phyloP scores from a whole-genome alignment of 176 grass and related monocot genomes.

The Rhynchospora tenuis region DNA sequence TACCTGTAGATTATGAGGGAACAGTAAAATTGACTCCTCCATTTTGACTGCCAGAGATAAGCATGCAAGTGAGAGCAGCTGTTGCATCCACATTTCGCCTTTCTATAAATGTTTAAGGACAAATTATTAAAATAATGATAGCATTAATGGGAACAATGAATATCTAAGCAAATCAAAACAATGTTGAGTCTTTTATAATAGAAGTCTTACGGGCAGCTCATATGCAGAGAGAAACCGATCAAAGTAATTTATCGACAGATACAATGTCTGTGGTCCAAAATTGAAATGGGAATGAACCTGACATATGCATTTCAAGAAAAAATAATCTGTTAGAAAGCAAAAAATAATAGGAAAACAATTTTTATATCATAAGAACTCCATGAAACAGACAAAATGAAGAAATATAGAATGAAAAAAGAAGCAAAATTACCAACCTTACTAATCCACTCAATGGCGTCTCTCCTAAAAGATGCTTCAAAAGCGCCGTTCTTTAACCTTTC shows the following conservation, averaged over 20 bases:
- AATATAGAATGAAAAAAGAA: not conserved
- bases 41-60: slow-evolving; percentile 80
- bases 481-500: slow-evolving; percentile 41
- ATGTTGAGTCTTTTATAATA: slow-evolving; percentile 20
- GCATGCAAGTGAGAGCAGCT: slow-evolving; percentile 67
- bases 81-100: slow-evolving; percentile 60
- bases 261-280: slow-evolving; percentile 76
- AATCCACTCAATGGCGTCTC: slow-evolving; percentile 82
- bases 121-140: not conserved
- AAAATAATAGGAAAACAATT: slow-evolving; percentile 20
- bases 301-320: slow-evolving; percentile 8
- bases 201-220: slow-evolving; percentile 58
- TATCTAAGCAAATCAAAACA: slow-evolving; percentile 5
- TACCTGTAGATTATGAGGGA: slow-evolving; percentile 71
- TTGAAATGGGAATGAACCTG: slow-evolving; percentile 83
- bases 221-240: slow-evolving; percentile 75
- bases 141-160: slow-evolving; percentile 12
- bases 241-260: slow-evolving; percentile 77
- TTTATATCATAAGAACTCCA: slow-evolving; percentile 30
- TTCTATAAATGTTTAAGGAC: slow-evolving; percentile 39
- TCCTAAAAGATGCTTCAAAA: slow-evolving; percentile 57
- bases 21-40: slow-evolving; percentile 66
- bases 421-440: slow-evolving; percentile 49
- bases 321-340: slow-evolving; percentile 30
- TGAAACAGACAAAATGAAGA: slow-evolving; percentile 6